These are phyloP conservation scores for Leccinum angustisporum DNA, from an alignment of 1,284 basidiomycete species.

Conservation along the genomic window DNA sequence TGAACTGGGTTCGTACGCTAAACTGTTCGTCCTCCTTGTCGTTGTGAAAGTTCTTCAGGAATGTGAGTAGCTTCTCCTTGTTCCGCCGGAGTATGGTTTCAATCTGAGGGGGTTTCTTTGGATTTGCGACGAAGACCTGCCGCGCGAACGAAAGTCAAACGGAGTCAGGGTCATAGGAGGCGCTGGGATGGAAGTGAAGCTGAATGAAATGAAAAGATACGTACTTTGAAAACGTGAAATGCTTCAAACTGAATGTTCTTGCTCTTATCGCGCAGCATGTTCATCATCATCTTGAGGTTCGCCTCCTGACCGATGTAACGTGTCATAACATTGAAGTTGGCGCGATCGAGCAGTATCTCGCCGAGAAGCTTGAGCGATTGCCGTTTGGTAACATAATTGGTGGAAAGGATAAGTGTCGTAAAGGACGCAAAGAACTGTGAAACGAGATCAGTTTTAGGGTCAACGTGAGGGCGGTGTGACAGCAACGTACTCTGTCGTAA, in stretches of 20 bases:
- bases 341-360: conserved; percentile 95
- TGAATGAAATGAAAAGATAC: not conserved
- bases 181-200: not conserved
- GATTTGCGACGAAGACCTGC: conserved; percentile 97
- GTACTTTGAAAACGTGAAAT: conserved; percentile 99
- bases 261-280: conserved; percentile 93
- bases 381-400: conserved; percentile 99
- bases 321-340: conserved; percentile 99
- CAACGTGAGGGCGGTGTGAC: conserved; percentile 3
- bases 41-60: conserved; percentile 94
- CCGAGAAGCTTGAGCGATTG: conserved; percentile 98
- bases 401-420: conserved; percentile 87
- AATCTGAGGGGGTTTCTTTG: conserved; percentile 96
- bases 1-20: conserved; percentile 51
- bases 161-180: not conserved
- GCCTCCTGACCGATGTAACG: conserved; percentile 91
- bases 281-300: conserved; percentile 99
- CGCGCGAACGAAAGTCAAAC: not conserved
- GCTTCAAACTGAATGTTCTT: conserved; percentile 99
- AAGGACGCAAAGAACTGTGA: conserved; percentile 92
- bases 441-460: not conserved
- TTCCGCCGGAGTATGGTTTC: conserved; percentile 90
- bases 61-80: conserved; percentile 89
- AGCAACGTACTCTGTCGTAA: conserved; percentile 79
- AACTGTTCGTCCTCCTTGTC: conserved; percentile 99